Conservation (phyloP, 345 rosid genomes). For the Eutrema yunnanense region DNA sequence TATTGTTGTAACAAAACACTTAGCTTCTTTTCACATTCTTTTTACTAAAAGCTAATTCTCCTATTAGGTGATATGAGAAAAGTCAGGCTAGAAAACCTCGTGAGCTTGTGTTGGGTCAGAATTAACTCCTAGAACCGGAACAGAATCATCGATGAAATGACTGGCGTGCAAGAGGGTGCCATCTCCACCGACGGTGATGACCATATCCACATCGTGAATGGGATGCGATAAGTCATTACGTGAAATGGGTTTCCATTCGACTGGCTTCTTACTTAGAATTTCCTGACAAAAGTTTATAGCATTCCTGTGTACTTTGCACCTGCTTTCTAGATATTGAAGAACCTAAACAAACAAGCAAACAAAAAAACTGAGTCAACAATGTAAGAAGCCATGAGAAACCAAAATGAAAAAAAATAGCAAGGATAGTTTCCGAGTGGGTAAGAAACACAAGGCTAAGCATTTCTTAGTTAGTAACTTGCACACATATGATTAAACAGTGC, state of each 20-base stretch:
- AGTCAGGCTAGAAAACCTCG: slow-evolving; percentile 42
- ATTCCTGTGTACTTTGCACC: slow-evolving; percentile 65
- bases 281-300: slow-evolving; percentile 65
- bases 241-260: slow-evolving; percentile 60
- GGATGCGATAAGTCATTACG: slow-evolving; percentile 50
- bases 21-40: not conserved
- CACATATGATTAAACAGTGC: not conserved
- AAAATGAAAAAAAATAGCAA: not conserved
- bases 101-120: slow-evolving; percentile 82
- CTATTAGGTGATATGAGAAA: not conserved
- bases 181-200: slow-evolving; percentile 88
- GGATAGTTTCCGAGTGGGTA: not conserved
- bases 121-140: slow-evolving; percentile 79
- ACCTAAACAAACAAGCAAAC: slow-evolving; percentile 24
- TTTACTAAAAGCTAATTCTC: not conserved
- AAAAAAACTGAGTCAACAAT: not conserved
- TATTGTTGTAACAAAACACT: slow-evolving; percentile 14
- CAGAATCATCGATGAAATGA: slow-evolving; percentile 71
- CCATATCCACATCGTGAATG: slow-evolving; percentile 67
- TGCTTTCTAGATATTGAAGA: slow-evolving; percentile 53
- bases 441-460: not conserved
- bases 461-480: not conserved
- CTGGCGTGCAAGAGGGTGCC: slow-evolving; percentile 95
- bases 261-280: slow-evolving; percentile 50
- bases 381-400: not conserved